phyloP scores from a whole-genome alignment of 2,329 filamentous ascomycete genomes.

The Biscogniauxia marginata region DNA sequence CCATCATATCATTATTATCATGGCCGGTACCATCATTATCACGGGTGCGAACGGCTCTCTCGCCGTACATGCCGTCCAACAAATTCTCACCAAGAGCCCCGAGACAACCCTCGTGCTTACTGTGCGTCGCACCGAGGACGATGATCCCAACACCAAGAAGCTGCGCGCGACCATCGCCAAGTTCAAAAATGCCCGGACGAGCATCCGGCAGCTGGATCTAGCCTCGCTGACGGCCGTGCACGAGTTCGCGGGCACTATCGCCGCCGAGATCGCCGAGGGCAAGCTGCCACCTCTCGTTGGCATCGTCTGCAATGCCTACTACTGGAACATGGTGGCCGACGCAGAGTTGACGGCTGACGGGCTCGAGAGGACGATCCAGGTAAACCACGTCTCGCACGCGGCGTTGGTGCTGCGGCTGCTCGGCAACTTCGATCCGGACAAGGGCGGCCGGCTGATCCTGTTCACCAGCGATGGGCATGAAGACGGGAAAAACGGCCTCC shows the following conservation, averaged over 20 bases:
- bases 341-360: slow-evolving; percentile 36
- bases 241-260: slow-evolving; percentile 31
- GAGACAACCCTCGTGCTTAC: slow-evolving; percentile 30
- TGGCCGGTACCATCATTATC: slow-evolving; percentile 36
- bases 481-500: slow-evolving; percentile 38
- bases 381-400: slow-evolving; percentile 39
- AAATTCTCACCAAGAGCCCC: slow-evolving; percentile 21
- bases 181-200: slow-evolving; percentile 38
- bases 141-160: slow-evolving; percentile 30
- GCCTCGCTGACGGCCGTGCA: slow-evolving; percentile 34
- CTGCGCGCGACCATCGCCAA: slow-evolving; percentile 24
- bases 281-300: slow-evolving; percentile 32
- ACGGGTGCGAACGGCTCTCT: slow-evolving; percentile 41
- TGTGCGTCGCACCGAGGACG: slow-evolving; percentile 32
- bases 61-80: slow-evolving; percentile 19
- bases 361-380: slow-evolving; percentile 39
- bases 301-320: slow-evolving; percentile 42
- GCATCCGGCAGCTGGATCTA: slow-evolving; percentile 37
- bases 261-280: slow-evolving; percentile 26
- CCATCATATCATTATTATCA: slow-evolving; percentile 8
- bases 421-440: slow-evolving; percentile 64
- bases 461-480: slow-evolving; percentile 36
- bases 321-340: slow-evolving; percentile 35
- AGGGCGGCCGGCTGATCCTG: slow-evolving; percentile 25
- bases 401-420: slow-evolving; percentile 39